Evolutionary conservation across 768 basidiomycete genomes (phyloP), one percentile per base, ranked within the genome.

Genomic region (Lactarius deliciosus): DNA sequence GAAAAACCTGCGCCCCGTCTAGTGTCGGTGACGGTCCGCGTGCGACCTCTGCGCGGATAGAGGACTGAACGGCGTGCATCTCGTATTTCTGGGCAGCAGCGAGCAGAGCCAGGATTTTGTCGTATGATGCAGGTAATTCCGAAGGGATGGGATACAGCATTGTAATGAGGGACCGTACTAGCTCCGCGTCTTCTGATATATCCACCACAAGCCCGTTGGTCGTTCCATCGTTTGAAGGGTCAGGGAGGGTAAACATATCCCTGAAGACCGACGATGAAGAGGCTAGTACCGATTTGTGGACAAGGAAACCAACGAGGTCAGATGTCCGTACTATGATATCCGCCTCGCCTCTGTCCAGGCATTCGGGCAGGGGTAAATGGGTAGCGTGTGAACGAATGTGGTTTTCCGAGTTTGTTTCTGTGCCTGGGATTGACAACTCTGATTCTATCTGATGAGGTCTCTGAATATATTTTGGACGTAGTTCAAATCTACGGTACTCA

Each of bases 201-300:
- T 22, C 57, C 30, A 71, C 60, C 7, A 70, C 61, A 13, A 71
- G 61, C 15, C 66, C 66, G 61, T 67, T 34, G 2, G 57, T 10
- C 0, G 10, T 22, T 9, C 22, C 63, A 5, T 34, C 1, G 15
- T 40, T 15, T 9, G 60, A 36, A 20, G 74, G 38, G 30, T 65
- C 62, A 16, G 73, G 73, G 28, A 72, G 50, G 3, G 71, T 60
- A 65, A 77, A 69, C 74, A 79, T 76, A 61, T 72, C 73, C 20
- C 56, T 64, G 65, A 77, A 79, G 53, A 78, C 50, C 4, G 72
- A 69, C 4, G 77, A 77, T 5, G 75, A 74, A 11, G 70, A 68
- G 36, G 70, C 53, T 15, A 79, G 74, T n/a, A 76, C 75, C n/a
- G 57, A 60, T 18, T 71, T 77, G 68, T 78, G 76, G n/a, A 77